A percentile compares a stretch with the other conserved stretches of the same genome.
Evolutionary conservation across 1,284 basidiomycete genomes (phyloP).

Genomic region (Pseudomicrostroma phylloplanum): DNA sequence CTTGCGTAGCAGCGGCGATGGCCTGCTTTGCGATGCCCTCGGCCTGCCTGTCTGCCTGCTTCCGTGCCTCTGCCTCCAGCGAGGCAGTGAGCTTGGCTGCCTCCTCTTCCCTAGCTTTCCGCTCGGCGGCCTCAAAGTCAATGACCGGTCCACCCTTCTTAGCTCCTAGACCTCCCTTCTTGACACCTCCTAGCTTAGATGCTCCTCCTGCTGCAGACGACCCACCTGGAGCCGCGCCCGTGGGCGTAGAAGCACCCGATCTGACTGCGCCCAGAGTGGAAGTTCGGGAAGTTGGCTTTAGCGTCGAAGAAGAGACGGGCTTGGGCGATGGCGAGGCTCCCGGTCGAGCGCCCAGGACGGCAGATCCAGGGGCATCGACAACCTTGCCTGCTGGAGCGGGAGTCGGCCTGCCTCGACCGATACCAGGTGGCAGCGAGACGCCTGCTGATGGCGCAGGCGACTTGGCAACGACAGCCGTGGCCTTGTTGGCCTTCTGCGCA

Average conservation of each 20-base stretch:
- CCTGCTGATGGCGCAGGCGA: background rate
- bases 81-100: constrained; percentile 15
- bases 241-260: constrained; percentile 12
- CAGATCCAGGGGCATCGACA: constrained; percentile 9
- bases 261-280: constrained; percentile 11
- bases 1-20: constrained; percentile 23
- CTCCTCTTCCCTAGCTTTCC: constrained; percentile 43
- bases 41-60: constrained; percentile 29
- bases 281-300: constrained; percentile 18
- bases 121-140: constrained; percentile 47
- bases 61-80: constrained; percentile 16
- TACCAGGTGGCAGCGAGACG: constrained; percentile 13
- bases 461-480: constrained; percentile 7
- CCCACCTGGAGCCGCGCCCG: constrained; percentile 10
- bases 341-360: constrained; percentile 13
- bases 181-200: constrained; percentile 28
- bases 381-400: constrained; percentile 10
- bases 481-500: constrained; percentile 1
- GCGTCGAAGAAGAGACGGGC: constrained; percentile 36
- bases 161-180: constrained; percentile 28
- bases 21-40: constrained; percentile 37
- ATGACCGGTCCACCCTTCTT: constrained; percentile 39
- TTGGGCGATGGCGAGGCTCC: constrained; percentile 21
- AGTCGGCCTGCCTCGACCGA: constrained; percentile 7
- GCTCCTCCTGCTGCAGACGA: constrained; percentile 23